Conservation (phyloP, 2,329 filamentous ascomycete species). For the Colletotrichum sp. region DNA sequence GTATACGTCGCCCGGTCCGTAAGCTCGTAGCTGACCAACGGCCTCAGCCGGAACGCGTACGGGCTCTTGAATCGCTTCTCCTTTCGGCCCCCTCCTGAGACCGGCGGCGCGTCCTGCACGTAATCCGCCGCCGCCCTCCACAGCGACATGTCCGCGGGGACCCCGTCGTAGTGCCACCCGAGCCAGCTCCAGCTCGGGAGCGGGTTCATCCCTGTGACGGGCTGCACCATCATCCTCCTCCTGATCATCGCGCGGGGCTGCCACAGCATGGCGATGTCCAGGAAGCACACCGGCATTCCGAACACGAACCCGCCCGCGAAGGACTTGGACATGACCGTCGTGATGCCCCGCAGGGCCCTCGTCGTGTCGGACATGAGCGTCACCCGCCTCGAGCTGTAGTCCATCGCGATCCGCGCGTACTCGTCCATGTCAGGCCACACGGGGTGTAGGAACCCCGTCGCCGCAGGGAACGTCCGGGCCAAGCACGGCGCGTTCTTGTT, state of each 20-base stretch:
- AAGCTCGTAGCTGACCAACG: conserved; percentile 43
- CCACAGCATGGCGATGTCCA: conserved; percentile 51
- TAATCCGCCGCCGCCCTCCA: conserved; percentile 51
- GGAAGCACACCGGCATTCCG: conserved; percentile 51
- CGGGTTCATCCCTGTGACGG: conserved; percentile 26
- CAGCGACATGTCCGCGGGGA: conserved; percentile 45
- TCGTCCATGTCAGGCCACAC: conserved; percentile 53
- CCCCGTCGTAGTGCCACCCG: conserved; percentile 52
- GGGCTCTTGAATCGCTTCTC: conserved; percentile 39
- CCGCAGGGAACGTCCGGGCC: conserved; percentile 34
- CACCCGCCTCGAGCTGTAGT: conserved; percentile 45
- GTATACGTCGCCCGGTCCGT: conserved; percentile 41
- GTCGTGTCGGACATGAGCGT: conserved; percentile 47
- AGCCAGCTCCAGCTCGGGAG: conserved; percentile 54
- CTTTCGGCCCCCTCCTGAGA: conserved; percentile 27
- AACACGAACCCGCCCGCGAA: conserved; percentile 49
- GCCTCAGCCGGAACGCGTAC: conserved; percentile 42
- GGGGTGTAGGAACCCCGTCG: conserved; percentile 43
- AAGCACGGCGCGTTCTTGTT: conserved; percentile 27
- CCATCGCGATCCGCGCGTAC: conserved; percentile 47
- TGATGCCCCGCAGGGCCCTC: conserved; percentile 48
- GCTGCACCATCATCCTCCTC: conserved; percentile 38
- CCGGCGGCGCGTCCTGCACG: conserved; percentile 39
- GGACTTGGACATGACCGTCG: conserved; percentile 43
- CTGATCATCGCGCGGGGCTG: conserved; percentile 47